These are phyloP conservation scores for Neopestalotiopsis clavispora DNA, from an alignment of 2,329 filamentous ascomycete genomes.

Conservation along the genomic window DNA sequence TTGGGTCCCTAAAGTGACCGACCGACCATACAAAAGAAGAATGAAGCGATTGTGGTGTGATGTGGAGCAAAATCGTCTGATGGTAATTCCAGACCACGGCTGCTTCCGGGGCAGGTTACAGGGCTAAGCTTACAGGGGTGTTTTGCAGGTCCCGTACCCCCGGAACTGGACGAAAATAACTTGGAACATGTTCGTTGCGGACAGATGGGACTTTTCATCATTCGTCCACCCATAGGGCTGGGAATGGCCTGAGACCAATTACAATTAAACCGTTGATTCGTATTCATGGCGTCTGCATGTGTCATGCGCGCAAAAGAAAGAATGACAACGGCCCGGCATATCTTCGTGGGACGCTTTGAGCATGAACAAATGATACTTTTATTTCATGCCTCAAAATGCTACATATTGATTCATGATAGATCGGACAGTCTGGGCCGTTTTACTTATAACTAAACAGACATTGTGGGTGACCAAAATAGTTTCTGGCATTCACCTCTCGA, in stretches of 20 bases:
- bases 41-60: conserved; percentile 14
- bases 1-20: neutral
- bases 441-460: neutral
- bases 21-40: neutral
- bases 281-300: neutral
- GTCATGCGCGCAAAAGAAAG: neutral
- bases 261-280: neutral
- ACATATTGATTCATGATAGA: too few relatives aligned
- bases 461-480: neutral
- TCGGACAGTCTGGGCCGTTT: too few relatives aligned
- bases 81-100: conserved; percentile 1
- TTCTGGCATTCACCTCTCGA: neutral
- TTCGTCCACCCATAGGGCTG: neutral
- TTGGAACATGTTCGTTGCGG: neutral
- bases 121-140: neutral
- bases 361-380: neutral
- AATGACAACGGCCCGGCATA: neutral
- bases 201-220: neutral
- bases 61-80: conserved; percentile 8
- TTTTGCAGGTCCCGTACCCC: neutral
- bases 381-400: too few relatives aligned
- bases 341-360: neutral
- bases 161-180: conserved; percentile 7
- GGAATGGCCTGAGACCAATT: neutral
- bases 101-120: neutral